Percentiles rank a stretch among this genome's conserved stretches.
phyloP scores from a whole-genome alignment of 805 yeast species.

The Kodamaea restingae region DNA sequence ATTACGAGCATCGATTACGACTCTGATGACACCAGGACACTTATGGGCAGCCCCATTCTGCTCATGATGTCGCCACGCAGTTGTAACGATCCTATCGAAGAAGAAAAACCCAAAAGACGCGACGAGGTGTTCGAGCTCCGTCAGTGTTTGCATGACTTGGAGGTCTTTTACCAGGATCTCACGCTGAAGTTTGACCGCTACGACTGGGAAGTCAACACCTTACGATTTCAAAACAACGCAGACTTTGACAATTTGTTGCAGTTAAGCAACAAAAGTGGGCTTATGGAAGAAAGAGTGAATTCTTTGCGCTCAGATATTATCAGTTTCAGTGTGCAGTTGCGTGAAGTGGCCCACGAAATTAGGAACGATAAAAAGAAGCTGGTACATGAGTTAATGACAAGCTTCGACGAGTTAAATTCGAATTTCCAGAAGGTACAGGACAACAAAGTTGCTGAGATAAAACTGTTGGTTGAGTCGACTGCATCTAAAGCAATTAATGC shows the following conservation, averaged over 20 bases:
- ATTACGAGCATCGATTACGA: slow-evolving; percentile 10
- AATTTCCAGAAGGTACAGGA: too few relatives aligned
- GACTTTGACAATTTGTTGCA: slow-evolving; percentile 10
- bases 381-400: too few relatives aligned
- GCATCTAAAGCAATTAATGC: too few relatives aligned
- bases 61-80: slow-evolving; percentile 8
- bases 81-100: slow-evolving; percentile 8
- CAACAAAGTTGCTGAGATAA: too few relatives aligned
- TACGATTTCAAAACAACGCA: slow-evolving; percentile 10
- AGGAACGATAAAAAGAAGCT: too few relatives aligned
- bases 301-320: slow-evolving; percentile 10
- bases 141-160: slow-evolving; percentile 12
- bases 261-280: slow-evolving; percentile 7
- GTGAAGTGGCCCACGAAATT: slow-evolving; percentile 5
- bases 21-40: slow-evolving; percentile 2
- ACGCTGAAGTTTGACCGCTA: slow-evolving; percentile 9
- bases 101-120: neutral
- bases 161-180: slow-evolving; percentile 9
- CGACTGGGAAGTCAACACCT: slow-evolving; percentile 8
- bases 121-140: slow-evolving; percentile 9
- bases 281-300: slow-evolving; percentile 7
- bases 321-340: slow-evolving; percentile 9
- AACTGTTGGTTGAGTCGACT: too few relatives aligned
- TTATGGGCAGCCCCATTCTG: slow-evolving; percentile 2
- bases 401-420: too few relatives aligned